Evolutionary conservation across 768 basidiomycete species (phyloP).

Genomic region (Mycena filopes): DNA sequence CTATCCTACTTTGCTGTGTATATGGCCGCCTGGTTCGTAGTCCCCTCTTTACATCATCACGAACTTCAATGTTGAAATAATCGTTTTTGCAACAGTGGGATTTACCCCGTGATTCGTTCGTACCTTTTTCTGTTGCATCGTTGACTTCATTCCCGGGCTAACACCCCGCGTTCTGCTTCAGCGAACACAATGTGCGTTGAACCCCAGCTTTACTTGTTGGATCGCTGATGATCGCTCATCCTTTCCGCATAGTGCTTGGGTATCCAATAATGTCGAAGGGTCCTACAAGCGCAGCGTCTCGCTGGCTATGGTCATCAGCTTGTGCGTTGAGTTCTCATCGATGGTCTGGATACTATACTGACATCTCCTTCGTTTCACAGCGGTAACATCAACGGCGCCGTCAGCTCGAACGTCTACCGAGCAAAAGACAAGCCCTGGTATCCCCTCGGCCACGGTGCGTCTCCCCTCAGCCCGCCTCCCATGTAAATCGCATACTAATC

Average conservation of each 20-base stretch:
- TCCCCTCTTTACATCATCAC: constrained; percentile 4
- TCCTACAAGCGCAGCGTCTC: constrained; percentile 80
- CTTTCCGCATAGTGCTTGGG: constrained; percentile 54
- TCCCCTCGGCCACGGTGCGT: constrained; percentile 55
- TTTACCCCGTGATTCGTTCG: constrained; percentile 76
- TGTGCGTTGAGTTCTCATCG: constrained; percentile 61
- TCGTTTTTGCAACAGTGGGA: constrained; percentile 71
- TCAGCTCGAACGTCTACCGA: constrained; percentile 83
- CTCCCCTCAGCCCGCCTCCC: constrained; percentile 6
- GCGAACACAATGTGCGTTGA: constrained; percentile 66
- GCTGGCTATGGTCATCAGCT: constrained; percentile 74
- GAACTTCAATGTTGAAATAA: constrained; percentile 5
- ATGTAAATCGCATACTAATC: constrained; percentile 13
- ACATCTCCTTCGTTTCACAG: constrained; percentile 41
- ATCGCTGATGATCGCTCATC: background rate
- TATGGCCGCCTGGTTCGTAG: constrained; percentile 75
- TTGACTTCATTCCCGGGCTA: background rate
- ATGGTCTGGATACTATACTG: background rate
- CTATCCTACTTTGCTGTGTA: constrained; percentile 80
- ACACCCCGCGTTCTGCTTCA: constrained; percentile 38
- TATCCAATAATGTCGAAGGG: constrained; percentile 79
- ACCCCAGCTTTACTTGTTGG: background rate
- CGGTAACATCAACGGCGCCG: constrained; percentile 81
- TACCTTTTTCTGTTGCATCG: background rate
- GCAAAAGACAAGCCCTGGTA: constrained; percentile 76